Percentiles rank a stretch among this genome's conserved stretches.
Conservation (phyloP, 2,329 filamentous ascomycete genomes). For the Coleophoma eucalyptorum region DNA sequence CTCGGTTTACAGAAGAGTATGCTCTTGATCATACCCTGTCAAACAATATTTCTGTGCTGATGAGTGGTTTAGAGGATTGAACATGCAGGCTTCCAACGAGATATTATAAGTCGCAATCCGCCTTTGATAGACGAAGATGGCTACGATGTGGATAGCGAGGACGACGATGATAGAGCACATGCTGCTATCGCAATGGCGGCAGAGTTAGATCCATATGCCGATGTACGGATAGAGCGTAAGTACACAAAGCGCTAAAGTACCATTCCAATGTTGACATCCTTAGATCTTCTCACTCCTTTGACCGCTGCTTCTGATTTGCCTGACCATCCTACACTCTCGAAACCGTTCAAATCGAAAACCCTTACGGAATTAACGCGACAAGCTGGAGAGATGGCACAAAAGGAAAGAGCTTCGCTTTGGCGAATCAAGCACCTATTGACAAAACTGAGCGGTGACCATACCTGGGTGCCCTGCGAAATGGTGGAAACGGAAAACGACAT, state of each 20-base stretch:
- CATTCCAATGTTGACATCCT: constrained; percentile 22
- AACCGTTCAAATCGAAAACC: constrained; percentile 70
- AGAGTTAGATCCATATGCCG: constrained; percentile 71
- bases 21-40: constrained; percentile 10
- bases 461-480: constrained; percentile 58
- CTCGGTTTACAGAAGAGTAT: constrained; percentile 68
- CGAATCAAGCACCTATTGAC: constrained; percentile 71
- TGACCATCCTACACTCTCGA: constrained; percentile 69
- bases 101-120: constrained; percentile 72
- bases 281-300: constrained; percentile 72
- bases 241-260: constrained; percentile 9
- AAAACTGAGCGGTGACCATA: constrained; percentile 70
- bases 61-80: constrained; percentile 55
- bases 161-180: constrained; percentile 60
- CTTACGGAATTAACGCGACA: constrained; percentile 68
- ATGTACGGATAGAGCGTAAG: constrained; percentile 68
- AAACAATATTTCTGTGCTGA: background rate
- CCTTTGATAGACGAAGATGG: constrained; percentile 73
- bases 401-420: constrained; percentile 70
- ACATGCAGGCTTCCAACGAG: constrained; percentile 68
- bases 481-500: constrained; percentile 54
- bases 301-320: constrained; percentile 72
- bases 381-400: constrained; percentile 67
- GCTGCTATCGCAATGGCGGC: constrained; percentile 60
- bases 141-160: constrained; percentile 70